Evolutionary conservation across 768 basidiomycete species (phyloP), one percentile per base, ranked within the genome.

Genomic region (Butyriboletus loyo): DNA sequence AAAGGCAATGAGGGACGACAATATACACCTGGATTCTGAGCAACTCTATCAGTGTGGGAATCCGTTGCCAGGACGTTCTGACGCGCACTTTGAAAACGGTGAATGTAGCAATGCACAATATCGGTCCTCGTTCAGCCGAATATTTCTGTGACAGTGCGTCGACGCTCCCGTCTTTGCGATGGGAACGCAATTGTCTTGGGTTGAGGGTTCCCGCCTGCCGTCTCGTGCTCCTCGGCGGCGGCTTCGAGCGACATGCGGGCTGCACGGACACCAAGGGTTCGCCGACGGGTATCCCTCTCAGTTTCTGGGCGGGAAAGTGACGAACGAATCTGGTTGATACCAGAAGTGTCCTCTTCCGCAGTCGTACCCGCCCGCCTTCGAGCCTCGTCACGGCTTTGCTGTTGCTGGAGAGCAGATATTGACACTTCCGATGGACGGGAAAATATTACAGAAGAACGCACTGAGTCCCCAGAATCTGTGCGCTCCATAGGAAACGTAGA

Each of bases 361-460:
- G 63, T 55, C 59, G 42, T 59, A 66, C 51, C 50, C 63, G 69
- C 53, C 63, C 76, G 63, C 62, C 68, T 65, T 32, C 68, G 64
- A 47, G 69, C 73, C 28, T 65, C 64, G 50, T 74, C 65, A 8
- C 75, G 69, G 25, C 48, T 69, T 54, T 78, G 73, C 52, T 82
- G 83, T 62, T 79, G 76, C 55, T 83, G 80, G 25, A 88, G 68
- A 37, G 82, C 73, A 27, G 77, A 77, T 10, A 84, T 73, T 3
- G 82, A 79, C 36, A 77, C 75, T 7, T 76, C 77, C 24, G 79
- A 73, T 0, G 87, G 83, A 2, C 82, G 79, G 6, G 86, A 87
- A 64, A 89, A 87, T 4, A 84, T 84, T 6, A 83, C 80, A 48
- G 74, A 75, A 19, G 76, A 75, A 19, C 78, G 71, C 3, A 68